phyloP scores from a whole-genome alignment of 345 rosid species.

The Citrus medica region DNA sequence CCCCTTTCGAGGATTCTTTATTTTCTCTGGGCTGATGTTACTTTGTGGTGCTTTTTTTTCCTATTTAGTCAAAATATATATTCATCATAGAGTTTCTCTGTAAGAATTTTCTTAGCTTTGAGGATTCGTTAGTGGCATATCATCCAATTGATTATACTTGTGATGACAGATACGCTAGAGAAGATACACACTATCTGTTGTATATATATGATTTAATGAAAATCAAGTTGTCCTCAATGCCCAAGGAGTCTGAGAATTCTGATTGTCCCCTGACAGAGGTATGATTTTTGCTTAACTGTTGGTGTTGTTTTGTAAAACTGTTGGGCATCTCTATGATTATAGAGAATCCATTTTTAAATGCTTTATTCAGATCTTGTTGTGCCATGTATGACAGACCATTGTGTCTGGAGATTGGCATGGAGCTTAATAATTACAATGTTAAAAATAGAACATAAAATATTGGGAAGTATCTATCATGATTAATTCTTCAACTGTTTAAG shows the following conservation, averaged over 20 bases:
- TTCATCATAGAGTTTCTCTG: neutral
- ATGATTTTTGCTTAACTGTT: constrained; percentile 8
- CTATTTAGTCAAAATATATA: neutral
- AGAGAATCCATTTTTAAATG: neutral
- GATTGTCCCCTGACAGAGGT: constrained; percentile 76
- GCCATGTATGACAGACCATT: neutral
- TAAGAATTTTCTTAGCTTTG: neutral
- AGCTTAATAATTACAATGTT: neutral
- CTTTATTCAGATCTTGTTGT: neutral
- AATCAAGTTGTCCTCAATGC: constrained; percentile 34
- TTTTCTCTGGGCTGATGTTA: neutral
- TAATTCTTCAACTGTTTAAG: neutral
- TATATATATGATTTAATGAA: constrained; percentile 79
- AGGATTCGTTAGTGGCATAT: neutral
- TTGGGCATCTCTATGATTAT: neutral
- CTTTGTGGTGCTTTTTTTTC: neutral
- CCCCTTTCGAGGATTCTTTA: neutral
- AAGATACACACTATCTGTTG: constrained; percentile 91
- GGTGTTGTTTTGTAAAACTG: neutral
- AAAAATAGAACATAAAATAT: neutral
- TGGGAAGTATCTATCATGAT: neutral
- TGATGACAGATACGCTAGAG: constrained; percentile 83
- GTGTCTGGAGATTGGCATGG: neutral
- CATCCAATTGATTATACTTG: constrained; percentile 13
- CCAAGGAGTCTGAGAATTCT: constrained; percentile 39